Evolutionary conservation across 192 early-diverging fungal species (phyloP), one percentile per base, ranked within the genome.

Genomic region (Rhizophagus clarus): DNA sequence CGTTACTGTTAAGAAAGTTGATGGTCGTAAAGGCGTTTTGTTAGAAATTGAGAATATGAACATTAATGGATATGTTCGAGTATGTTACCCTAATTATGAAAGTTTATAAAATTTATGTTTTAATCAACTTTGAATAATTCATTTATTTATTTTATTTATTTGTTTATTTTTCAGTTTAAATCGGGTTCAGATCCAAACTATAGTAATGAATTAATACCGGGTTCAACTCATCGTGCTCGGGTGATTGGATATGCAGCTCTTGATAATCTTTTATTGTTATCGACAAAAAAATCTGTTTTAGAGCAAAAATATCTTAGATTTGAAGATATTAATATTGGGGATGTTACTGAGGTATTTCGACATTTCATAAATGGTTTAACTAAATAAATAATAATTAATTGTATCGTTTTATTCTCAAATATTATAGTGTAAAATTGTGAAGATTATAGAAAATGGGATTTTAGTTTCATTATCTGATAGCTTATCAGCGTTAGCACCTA

Each of bases 241-340:
- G 92, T 98, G 7, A 80, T 96, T 40, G 91, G 91, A 15, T 94
- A 93, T 81, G 93, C 95, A 61, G 87, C 91, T 63, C 89, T 93
- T 11, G 95, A 94, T 79, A 90, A 90, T 29, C 56, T 96, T 2
- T 82, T 94, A n/a, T 88, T 89, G 37, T 81, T 96, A 40, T 92
- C 93, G 45, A 87, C 96, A 31, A 88, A 96, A 81, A 82, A 87
- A 22, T 90, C 88, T 31, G 84, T 95, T 6, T 78, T 98, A 24
- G 85, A 90, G 26, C 89, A 95, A 77, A 81, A 88, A 51, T 94
- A 91, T 83, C 81, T 98, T 22, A 86, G 90, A 14, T 77, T 90
- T 26, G 79, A 85, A 15, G 96, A 97, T 77, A 84, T 96, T 31
- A 81, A 90, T 75, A 79, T 88, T 45, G 95, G 93, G 24, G 81